Evolutionary conservation across 176 grass and related monocot genomes (phyloP).

Genomic region (Melocanna baccifera): DNA sequence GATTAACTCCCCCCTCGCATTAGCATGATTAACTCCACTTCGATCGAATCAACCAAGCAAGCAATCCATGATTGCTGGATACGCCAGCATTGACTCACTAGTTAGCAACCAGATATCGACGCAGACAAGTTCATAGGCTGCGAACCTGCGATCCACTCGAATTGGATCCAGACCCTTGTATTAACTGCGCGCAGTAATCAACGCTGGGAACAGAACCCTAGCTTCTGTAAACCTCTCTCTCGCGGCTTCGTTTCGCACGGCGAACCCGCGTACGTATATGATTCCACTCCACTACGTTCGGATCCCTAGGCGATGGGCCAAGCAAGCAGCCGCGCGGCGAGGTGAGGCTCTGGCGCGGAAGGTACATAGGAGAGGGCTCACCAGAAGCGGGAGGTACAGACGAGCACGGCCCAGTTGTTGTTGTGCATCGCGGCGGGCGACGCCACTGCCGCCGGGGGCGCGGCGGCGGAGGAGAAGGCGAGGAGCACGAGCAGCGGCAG

Average conservation of each 20-base stretch:
- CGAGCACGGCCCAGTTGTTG: slow-evolving; percentile 97
- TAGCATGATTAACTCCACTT: not conserved
- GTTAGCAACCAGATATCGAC: not conserved
- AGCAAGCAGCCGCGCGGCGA: not conserved
- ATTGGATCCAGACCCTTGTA: not conserved
- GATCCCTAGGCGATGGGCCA: not conserved
- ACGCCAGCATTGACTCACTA: not conserved
- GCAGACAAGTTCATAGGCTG: not conserved
- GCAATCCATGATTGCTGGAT: not conserved
- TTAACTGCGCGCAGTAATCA: not conserved
- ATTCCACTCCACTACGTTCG: not conserved
- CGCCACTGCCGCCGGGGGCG: not conserved
- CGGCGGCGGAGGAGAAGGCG: not conserved
- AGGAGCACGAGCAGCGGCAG: not conserved
- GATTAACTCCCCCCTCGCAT: not conserved
- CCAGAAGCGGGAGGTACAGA: slow-evolving; percentile 97
- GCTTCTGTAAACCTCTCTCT: not conserved
- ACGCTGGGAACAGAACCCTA: not conserved
- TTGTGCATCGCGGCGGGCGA: slow-evolving; percentile 70
- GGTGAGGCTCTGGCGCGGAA: not conserved
- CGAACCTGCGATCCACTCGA: not conserved
- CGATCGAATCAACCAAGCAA: not conserved
- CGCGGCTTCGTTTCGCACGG: not conserved
- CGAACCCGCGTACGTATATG: not conserved
- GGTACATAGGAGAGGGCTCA: slow-evolving; percentile 14